Evolutionary conservation across 108 stramenopile species (phyloP), one percentile per base, ranked within the genome.

Genomic region (Schizochytrium sp.): DNA sequence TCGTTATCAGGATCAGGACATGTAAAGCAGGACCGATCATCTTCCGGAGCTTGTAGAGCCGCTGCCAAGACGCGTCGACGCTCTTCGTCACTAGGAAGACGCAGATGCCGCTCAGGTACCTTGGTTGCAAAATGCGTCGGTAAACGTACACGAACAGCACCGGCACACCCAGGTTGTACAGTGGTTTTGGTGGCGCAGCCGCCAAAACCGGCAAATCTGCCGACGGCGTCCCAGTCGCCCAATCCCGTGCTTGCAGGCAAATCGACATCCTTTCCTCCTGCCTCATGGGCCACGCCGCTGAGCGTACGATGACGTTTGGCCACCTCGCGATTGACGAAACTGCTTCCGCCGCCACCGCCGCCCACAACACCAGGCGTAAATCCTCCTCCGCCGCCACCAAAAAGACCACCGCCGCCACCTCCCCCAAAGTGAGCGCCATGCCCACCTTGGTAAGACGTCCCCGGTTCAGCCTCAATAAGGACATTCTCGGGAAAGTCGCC

Each of bases 321-420:
- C 6, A 44, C 21, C 6, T 89, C 72, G 16, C 45, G 16, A 23
- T 92, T 76, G 44, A 93, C 90, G 72, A 89, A 94, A 48, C 89
- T 72, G 1, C 88, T 89, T 12, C 94, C 94, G 16, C 94, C 94
- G 44, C 94, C 94, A 14, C 94, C 94, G 44, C 94, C 94, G 34
- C 94, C 94, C 8, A 90, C 93, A 43, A 94, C 91, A 5, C 94
- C 94, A 0, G 94, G 94, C 28, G 91, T 88, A 2, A 93, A 93
- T 4, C 94, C 94, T 4, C 94, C 94, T 5, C 94, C 94, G 5
- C 94, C 94, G 4, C 94, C 94, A 8, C 94, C 94, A 12, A 92
- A 93, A 34, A 92, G 72, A 21, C 94, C 93, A 58, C 91, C 91
- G 29, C 92, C 92, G 45, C 93, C 94, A 10, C 94, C 94, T 43